Evolutionary conservation across 2,329 filamentous ascomycete genomes (phyloP), one percentile per base, ranked within the genome.

Genomic region (Dendrostoma leiphaemia): DNA sequence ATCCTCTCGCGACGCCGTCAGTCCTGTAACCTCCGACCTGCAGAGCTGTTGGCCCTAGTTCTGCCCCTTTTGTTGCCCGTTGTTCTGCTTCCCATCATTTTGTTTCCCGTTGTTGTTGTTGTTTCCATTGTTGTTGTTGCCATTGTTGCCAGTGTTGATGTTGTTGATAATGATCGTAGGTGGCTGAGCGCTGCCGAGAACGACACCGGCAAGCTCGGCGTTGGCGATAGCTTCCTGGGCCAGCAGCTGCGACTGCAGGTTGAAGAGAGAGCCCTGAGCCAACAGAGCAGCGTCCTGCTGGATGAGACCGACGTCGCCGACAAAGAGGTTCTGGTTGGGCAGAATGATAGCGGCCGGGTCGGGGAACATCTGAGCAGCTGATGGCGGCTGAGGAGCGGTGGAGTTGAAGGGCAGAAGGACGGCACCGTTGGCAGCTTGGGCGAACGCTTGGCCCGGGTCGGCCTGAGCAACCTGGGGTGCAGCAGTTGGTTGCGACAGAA

Each of bases 291-390:
- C 72, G 58, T 72, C 71, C 44, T 59, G 55, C 48, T 63, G 61
- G 57, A 74, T 69, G 26, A 62, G 61, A 44, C 50, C 60, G 19
- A 68, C 60, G 59, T 65, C 67, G 54, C 69, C 67, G 17, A 73
- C 67, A 37, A 74, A 67, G 19, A 72, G 61, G 48, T 57, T 53
- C 60, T 70, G 67, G 58, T 61, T 59, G 3, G 69, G 62, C 24
- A 72, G 59, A 54, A 74, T 71, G 54, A 74, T 73, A 46, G 64
- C 61, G 17, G 71, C 71, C 8, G 71, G 71, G 57, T 73, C 71
- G 6, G 60, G 59, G 50, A 73, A 66, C 43, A 71, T 58, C 48
- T 70, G 61, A 29, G 65, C 68, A 6, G 61, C 53, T 26, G 61
- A 59, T 24, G 63, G 58, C 32, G 65, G 61, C 15, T 60, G 60